Evolutionary conservation across 768 basidiomycete genomes (phyloP).

Genomic region (Pleurotus tuber-regium): DNA sequence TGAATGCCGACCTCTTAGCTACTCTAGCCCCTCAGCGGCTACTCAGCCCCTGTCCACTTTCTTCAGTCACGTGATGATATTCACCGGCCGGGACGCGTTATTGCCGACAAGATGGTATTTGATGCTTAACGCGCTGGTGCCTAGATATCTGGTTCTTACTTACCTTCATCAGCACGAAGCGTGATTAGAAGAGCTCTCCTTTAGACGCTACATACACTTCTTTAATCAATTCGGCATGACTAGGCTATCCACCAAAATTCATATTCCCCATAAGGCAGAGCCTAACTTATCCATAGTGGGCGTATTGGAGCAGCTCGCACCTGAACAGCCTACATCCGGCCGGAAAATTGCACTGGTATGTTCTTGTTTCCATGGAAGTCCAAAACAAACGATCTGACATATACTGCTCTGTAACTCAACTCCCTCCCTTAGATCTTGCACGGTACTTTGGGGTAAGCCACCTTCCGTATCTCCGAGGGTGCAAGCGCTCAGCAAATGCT

Average conservation of each 20-base stretch:
- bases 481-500: constrained; percentile 17
- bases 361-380: constrained; percentile 16
- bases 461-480: constrained; percentile 23
- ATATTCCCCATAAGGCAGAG: constrained; percentile 49
- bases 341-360: constrained; percentile 65
- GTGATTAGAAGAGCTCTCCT: neutral
- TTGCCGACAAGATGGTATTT: too few species aligned
- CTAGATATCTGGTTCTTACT: too few species aligned
- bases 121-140: neutral
- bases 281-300: constrained; percentile 48
- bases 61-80: too few species aligned
- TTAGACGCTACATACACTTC: neutral
- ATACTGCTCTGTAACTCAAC: neutral
- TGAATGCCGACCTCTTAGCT: too few species aligned
- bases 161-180: neutral
- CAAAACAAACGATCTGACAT: constrained; percentile 7
- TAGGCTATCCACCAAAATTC: constrained; percentile 45
- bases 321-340: constrained; percentile 48
- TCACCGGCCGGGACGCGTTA: too few species aligned
- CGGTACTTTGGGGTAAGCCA: constrained; percentile 70
- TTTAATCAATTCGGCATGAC: neutral
- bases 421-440: constrained; percentile 61
- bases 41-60: too few species aligned
- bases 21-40: too few species aligned
- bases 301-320: constrained; percentile 57